A percentile compares a stretch with the other conserved stretches of the same genome.
phyloP scores from a whole-genome alignment of 2,329 filamentous ascomycete species.

The Passalora sequoiae region DNA sequence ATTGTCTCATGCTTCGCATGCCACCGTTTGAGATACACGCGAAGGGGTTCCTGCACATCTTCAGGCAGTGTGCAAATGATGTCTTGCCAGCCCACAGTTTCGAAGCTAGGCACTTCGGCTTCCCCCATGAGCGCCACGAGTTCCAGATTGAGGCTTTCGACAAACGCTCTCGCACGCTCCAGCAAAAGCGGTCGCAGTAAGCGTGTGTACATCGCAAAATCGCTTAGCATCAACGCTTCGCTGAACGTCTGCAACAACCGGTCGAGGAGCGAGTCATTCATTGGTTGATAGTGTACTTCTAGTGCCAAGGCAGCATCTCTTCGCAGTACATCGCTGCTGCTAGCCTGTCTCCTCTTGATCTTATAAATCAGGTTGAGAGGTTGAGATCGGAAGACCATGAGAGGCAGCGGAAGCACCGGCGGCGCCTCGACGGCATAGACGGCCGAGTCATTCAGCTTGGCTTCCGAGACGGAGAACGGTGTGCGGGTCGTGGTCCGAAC shows the following conservation, averaged over 20 bases:
- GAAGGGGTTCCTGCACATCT: conserved; percentile 40
- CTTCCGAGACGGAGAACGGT: conserved; percentile 68
- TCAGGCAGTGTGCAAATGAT: conserved; percentile 49
- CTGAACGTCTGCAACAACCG: conserved; percentile 45
- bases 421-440: conserved; percentile 61
- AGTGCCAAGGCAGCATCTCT: conserved; percentile 54
- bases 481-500: conserved; percentile 73
- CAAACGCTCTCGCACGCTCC: conserved; percentile 41
- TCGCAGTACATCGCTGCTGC: conserved; percentile 24
- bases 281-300: conserved; percentile 66
- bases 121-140: conserved; percentile 51
- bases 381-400: conserved; percentile 73
- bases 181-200: conserved; percentile 50
- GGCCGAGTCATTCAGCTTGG: conserved; percentile 65
- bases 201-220: conserved; percentile 44
- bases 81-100: conserved; percentile 51
- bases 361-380: conserved; percentile 77
- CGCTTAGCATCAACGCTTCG: conserved; percentile 43
- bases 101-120: conserved; percentile 48
- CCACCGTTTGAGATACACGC: conserved; percentile 53
- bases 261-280: conserved; percentile 65
- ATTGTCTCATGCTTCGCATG: conserved; percentile 40
- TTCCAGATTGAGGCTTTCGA: conserved; percentile 49
- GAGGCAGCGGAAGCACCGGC: conserved; percentile 37
- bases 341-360: conserved; percentile 54